Conservation (phyloP, 1,139 yeast genomes). For the Taphrina pruni region DNA sequence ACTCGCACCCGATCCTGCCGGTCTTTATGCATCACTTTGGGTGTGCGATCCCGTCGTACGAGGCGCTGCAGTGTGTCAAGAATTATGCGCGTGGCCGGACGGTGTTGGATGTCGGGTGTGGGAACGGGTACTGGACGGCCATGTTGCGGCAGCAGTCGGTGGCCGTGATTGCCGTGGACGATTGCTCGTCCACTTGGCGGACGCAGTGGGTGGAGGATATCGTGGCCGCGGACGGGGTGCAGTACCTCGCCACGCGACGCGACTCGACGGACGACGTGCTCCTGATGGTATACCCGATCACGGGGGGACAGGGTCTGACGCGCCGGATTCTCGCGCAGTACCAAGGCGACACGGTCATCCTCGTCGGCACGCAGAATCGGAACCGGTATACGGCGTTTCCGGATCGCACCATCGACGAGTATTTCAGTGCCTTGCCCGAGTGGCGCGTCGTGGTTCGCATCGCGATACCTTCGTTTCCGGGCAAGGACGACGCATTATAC, state of each 20-base stretch:
- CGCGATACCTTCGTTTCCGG: constrained; percentile 34
- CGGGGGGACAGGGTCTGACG: constrained; percentile 17
- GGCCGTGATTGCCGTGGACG: constrained; percentile 21
- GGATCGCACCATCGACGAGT: constrained; percentile 28
- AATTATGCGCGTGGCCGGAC: constrained; percentile 9
- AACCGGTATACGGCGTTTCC: constrained; percentile 34
- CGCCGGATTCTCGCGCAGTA: constrained; percentile 13
- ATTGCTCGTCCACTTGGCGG: constrained; percentile 26
- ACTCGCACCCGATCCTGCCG: constrained; percentile 32
- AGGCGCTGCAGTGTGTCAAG: constrained; percentile 25
- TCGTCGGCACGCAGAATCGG: constrained; percentile 37
- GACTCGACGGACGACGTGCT: constrained; percentile 27
- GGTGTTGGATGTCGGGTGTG: constrained; percentile 35
- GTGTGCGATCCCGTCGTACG: constrained; percentile 32
- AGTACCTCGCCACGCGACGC: background rate
- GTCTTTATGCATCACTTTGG: constrained; percentile 39
- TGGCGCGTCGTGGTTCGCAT: constrained; percentile 16
- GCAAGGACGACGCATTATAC: constrained; percentile 36
- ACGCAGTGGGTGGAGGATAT: constrained; percentile 16
- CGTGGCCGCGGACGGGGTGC: constrained; percentile 24
- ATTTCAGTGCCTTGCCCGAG: constrained; percentile 7
- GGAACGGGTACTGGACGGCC: constrained; percentile 37
- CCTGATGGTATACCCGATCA: constrained; percentile 36
- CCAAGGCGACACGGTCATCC: constrained; percentile 25
- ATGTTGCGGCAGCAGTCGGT: constrained; percentile 16